Conservation (phyloP, 2,329 filamentous ascomycete species). For the Phaeoacremonium minimum region DNA sequence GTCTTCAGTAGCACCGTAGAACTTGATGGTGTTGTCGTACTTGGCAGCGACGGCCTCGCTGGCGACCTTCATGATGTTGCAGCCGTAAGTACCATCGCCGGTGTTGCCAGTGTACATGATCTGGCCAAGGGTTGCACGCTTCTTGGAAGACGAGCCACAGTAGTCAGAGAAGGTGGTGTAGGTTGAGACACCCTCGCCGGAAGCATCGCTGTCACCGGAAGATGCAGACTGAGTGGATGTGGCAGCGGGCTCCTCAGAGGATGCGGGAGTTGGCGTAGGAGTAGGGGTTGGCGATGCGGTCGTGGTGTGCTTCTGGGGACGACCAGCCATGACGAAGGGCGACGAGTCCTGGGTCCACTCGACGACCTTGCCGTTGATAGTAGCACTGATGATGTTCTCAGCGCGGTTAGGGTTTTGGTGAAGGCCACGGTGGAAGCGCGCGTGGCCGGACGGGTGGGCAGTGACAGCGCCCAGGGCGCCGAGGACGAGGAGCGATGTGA, state of each 20-base stretch:
- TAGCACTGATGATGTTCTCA: constrained; percentile 14
- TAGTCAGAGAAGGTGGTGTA: constrained; percentile 28
- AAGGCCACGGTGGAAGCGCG: constrained; percentile 23
- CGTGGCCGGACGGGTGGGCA: constrained; percentile 30
- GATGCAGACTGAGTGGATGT: constrained; percentile 70
- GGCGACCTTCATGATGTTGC: constrained; percentile 46
- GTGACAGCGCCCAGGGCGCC: constrained; percentile 24
- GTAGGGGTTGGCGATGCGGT: constrained; percentile 5
- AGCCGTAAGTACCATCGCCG: constrained; percentile 37
- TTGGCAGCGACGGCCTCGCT: constrained; percentile 24
- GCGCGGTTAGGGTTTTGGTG: constrained; percentile 15
- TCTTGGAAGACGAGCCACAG: constrained; percentile 23
- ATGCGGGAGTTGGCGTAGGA: constrained; percentile 8
- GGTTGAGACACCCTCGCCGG: constrained; percentile 36
- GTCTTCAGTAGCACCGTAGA: constrained; percentile 14
- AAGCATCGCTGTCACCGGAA: constrained; percentile 69
- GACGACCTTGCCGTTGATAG: constrained; percentile 20
- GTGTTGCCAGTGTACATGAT: constrained; percentile 45
- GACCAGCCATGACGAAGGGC: constrained; percentile 4
- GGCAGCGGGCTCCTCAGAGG: constrained; percentile 1
- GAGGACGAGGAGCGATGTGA: constrained; percentile 21
- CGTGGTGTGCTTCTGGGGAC: constrained; percentile 4
- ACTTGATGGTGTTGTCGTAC: constrained; percentile 26
- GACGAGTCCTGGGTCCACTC: constrained; percentile 17
- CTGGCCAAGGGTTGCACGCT: constrained; percentile 41